Percentiles rank a stretch among this genome's conserved stretches.
Evolutionary conservation across 1,284 basidiomycete genomes (phyloP).

Genomic region (Rhodofomes roseus): DNA sequence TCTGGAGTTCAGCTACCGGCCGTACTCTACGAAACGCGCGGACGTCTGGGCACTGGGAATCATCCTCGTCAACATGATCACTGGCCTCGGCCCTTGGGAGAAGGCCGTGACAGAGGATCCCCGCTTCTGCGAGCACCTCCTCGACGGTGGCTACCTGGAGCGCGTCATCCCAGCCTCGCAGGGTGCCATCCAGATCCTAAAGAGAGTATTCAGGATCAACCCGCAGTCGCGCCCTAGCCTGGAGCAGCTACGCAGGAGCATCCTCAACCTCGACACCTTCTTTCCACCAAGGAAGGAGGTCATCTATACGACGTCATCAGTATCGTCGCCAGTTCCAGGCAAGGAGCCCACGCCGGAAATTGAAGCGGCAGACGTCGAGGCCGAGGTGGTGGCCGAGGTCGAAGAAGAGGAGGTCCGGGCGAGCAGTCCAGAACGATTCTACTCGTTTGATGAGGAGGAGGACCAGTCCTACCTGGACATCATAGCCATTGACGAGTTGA

Average conservation of each 20-base stretch:
- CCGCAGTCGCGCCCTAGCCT: slow-evolving; percentile 56
- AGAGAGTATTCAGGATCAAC: slow-evolving; percentile 53
- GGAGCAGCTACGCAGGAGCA: slow-evolving; percentile 53
- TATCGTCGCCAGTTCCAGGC: not conserved
- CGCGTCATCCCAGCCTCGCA: slow-evolving; percentile 46
- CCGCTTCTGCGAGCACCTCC: slow-evolving; percentile 48
- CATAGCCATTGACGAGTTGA: not conserved
- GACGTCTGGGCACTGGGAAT: slow-evolving; percentile 30
- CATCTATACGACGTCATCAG: not conserved
- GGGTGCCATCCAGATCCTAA: slow-evolving; percentile 55
- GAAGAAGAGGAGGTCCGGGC: not conserved
- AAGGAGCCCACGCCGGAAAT: not conserved
- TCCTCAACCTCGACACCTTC: slow-evolving; percentile 63
- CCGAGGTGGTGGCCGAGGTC: not conserved
- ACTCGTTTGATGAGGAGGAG: not conserved
- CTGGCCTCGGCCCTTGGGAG: slow-evolving; percentile 88
- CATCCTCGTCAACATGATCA: slow-evolving; percentile 67
- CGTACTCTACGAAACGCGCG: slow-evolving; percentile 21
- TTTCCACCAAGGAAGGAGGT: slow-evolving; percentile 31
- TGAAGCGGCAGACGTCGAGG: not conserved
- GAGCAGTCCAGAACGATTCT: not conserved
- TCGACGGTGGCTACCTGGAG: slow-evolving; percentile 41
- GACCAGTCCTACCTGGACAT: not conserved
- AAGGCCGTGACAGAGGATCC: slow-evolving; percentile 70
- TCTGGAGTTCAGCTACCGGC: slow-evolving; percentile 3